Conservation (phyloP, 176 grass and related monocot genomes). For the Carex pumila region DNA sequence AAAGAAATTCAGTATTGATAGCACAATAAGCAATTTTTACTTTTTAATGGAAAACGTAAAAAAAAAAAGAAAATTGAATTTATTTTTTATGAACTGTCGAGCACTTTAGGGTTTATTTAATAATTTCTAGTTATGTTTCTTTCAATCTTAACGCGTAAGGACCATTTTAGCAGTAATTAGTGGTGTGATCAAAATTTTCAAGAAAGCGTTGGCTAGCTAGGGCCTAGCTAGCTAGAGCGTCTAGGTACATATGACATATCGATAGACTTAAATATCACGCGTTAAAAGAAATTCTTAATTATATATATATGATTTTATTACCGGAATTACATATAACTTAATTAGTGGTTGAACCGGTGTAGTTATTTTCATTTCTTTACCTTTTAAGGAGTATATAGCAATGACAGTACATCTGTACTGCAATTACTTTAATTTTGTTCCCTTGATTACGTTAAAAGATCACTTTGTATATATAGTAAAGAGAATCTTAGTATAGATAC, state of each 20-base stretch:
- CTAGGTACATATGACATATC: background rate
- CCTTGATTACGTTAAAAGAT: background rate
- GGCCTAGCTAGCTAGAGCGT: no score
- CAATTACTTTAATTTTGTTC: background rate
- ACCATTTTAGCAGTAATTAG: no score
- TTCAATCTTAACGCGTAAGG: background rate
- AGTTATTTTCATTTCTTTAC: slow-evolving; percentile 1
- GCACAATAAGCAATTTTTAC: background rate
- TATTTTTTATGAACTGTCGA: background rate
- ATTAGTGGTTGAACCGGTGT: background rate
- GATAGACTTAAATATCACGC: background rate
- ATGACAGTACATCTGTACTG: background rate
- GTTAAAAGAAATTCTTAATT: background rate
- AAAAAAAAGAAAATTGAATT: background rate
- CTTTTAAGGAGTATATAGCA: background rate
- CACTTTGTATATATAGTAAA: background rate
- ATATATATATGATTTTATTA: background rate
- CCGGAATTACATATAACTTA: background rate
- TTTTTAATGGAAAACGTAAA: background rate
- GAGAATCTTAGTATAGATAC: background rate
- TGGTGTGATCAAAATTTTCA: background rate
- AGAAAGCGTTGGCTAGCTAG: background rate
- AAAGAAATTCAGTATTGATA: background rate
- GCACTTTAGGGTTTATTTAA: background rate
- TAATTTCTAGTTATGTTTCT: background rate